Conservation (phyloP, 2,329 filamentous ascomycete genomes). For the Calonectria honghensis region DNA sequence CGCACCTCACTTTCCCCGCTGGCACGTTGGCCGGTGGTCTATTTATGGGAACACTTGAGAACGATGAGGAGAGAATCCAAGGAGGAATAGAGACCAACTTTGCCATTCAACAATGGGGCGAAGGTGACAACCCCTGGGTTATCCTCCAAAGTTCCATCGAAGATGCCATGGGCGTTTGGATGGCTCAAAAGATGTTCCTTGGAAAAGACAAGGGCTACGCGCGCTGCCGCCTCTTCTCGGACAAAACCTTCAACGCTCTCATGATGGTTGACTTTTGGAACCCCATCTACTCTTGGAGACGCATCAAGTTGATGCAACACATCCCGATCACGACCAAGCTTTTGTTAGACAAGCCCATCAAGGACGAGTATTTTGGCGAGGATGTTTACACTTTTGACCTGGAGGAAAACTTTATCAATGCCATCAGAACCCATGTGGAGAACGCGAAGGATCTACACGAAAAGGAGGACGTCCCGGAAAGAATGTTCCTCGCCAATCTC, state of each 20-base stretch:
- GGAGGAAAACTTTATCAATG: slow-evolving; percentile 8
- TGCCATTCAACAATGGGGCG: slow-evolving; percentile 12
- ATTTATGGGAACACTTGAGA: not conserved
- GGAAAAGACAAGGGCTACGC: not conserved
- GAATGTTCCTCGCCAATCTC: slow-evolving; percentile 5
- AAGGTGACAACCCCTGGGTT: slow-evolving; percentile 17
- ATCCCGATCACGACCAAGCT: slow-evolving; percentile 17
- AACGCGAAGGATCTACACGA: not conserved
- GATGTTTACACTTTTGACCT: slow-evolving; percentile 17
- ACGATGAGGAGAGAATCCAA: not conserved
- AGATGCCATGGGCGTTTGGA: slow-evolving; percentile 20
- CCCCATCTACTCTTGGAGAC: slow-evolving; percentile 32
- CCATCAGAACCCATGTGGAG: not conserved
- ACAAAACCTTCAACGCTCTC: slow-evolving; percentile 25
- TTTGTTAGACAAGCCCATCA: not conserved
- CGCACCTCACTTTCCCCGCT: not conserved
- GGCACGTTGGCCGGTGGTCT: not conserved
- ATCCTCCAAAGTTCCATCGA: slow-evolving; percentile 19
- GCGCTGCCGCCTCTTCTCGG: not conserved
- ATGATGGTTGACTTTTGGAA: slow-evolving; percentile 36
- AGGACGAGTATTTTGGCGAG: not conserved
- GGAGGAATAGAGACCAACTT: not conserved
- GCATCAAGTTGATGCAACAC: slow-evolving; percentile 27
- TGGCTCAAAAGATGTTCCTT: slow-evolving; percentile 20
- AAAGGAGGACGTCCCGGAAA: not conserved